Percentiles rank a stretch among this genome's conserved stretches.
Conservation (phyloP, 352 stramenopile genomes). For the Phytophthora podocarpi region DNA sequence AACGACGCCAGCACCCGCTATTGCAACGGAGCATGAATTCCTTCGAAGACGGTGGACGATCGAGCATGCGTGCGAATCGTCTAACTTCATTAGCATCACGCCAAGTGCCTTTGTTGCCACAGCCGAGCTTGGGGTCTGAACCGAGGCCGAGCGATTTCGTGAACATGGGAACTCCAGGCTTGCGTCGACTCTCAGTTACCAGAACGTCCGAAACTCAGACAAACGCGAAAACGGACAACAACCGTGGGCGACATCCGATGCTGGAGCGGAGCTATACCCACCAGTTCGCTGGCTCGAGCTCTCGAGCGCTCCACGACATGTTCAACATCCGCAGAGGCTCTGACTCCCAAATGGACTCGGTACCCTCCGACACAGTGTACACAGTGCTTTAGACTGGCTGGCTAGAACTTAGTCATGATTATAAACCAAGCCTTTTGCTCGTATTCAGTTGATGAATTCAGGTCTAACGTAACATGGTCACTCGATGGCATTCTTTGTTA, state of each 20-base stretch:
- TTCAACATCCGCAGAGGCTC: conserved; percentile 32
- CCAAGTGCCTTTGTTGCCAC: conserved; percentile 28
- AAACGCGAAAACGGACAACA: conserved; percentile 8
- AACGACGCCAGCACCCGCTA: conserved; percentile 27
- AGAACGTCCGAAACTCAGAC: conserved; percentile 6
- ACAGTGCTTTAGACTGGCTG: conserved; percentile 31
- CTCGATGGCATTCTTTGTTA: no score
- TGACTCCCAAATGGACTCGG: conserved; percentile 7
- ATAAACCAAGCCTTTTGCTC: background rate
- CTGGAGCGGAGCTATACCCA: conserved; percentile 25
- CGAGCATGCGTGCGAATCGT: conserved; percentile 4
- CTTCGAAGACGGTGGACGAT: background rate
- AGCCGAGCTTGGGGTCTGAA: conserved; percentile 25
- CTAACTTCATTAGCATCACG: background rate
- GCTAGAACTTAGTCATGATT: no score
- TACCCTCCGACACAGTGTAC: conserved; percentile 16
- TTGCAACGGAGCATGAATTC: conserved; percentile 22
- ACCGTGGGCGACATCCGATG: conserved; percentile 1
- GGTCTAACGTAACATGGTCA: no score
- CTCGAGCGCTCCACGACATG: conserved; percentile 34
- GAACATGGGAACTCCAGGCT: conserved; percentile 6
- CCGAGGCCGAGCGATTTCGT: conserved; percentile 33
- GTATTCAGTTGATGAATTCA: no score
- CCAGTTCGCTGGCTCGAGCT: conserved; percentile 32
- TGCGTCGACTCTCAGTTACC: conserved; percentile 4